Percentiles rank a stretch among this genome's conserved stretches.
These are phyloP conservation scores for Wickerhamiella spandovensis DNA, from an alignment of 805 yeast genomes.

Conservation along the genomic window DNA sequence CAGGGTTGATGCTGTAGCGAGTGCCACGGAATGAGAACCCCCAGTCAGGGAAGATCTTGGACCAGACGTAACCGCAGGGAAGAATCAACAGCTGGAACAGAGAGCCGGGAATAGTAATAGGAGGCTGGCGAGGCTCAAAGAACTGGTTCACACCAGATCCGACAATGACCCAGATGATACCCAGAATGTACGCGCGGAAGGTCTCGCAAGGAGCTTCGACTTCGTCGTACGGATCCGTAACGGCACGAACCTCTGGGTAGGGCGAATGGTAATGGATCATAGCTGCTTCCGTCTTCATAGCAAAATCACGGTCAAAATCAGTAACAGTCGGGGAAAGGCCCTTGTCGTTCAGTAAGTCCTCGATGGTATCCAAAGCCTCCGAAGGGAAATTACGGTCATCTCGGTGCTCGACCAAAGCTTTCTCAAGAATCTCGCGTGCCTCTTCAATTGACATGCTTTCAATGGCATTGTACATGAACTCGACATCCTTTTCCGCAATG, in stretches of 20 bases:
- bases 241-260: slow-evolving; percentile 48
- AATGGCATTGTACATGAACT: slow-evolving; percentile 1
- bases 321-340: slow-evolving; percentile 10
- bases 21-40: slow-evolving; percentile 8
- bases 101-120: slow-evolving; percentile 34
- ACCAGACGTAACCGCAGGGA: slow-evolving; percentile 41
- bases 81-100: slow-evolving; percentile 48
- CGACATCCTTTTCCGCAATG: not conserved
- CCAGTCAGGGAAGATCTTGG: slow-evolving; percentile 10
- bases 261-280: slow-evolving; percentile 35
- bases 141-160: slow-evolving; percentile 47
- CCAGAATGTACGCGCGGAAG: slow-evolving; percentile 38
- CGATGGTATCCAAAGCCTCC: slow-evolving; percentile 25
- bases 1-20: slow-evolving; percentile 34
- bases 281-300: slow-evolving; percentile 30
- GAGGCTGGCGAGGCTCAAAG: slow-evolving; percentile 44
- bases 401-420: slow-evolving; percentile 30
- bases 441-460: slow-evolving; percentile 20
- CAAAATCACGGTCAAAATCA: slow-evolving; percentile 8
- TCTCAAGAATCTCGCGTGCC: slow-evolving; percentile 29
- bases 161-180: slow-evolving; percentile 37
- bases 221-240: slow-evolving; percentile 40
- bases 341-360: slow-evolving; percentile 3
- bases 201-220: slow-evolving; percentile 36
- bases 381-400: slow-evolving; percentile 37